Evolutionary conservation across 2,329 filamentous ascomycete genomes (phyloP).

Genomic region (Phaeosphaeriaceae sp.): DNA sequence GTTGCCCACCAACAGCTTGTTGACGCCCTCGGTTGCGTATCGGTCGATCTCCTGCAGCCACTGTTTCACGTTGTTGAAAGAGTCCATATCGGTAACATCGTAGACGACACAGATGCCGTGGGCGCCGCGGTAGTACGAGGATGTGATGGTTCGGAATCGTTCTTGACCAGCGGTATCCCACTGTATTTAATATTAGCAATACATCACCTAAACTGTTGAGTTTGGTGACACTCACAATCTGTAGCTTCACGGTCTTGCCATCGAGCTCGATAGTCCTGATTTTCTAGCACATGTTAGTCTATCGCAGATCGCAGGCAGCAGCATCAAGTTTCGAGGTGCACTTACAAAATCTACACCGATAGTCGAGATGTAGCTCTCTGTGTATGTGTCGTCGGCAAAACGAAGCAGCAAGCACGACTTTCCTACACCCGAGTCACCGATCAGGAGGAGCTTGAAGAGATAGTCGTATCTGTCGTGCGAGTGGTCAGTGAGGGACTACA

Average conservation of each 20-base stretch:
- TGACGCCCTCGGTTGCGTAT: conserved; percentile 98
- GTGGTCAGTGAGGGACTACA: conserved; percentile 28
- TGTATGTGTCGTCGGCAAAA: conserved; percentile 92
- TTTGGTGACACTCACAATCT: conserved; percentile 67
- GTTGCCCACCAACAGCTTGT: conserved; percentile 99
- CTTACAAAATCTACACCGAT: conserved; percentile 91
- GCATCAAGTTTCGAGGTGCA: conserved; percentile 20
- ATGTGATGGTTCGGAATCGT: conserved; percentile 99
- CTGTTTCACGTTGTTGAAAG: conserved; percentile 99
- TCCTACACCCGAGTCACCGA: conserved; percentile 99
- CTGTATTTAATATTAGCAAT: conserved; percentile 57
- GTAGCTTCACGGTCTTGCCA: conserved; percentile 99
- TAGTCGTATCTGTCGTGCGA: conserved; percentile 87
- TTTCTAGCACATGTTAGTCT: conserved; percentile 69
- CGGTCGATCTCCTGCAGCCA: conserved; percentile 99
- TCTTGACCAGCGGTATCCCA: conserved; percentile 99
- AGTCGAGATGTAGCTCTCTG: conserved; percentile 99
- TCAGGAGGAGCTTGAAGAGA: conserved; percentile 99
- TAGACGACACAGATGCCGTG: conserved; percentile 99
- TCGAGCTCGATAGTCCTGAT: conserved; percentile 99
- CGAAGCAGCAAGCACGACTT: conserved; percentile 98
- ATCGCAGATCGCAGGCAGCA: conserved; percentile 38
- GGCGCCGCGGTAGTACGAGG: conserved; percentile 98
- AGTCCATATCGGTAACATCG: conserved; percentile 99
- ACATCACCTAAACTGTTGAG: background rate